phyloP scores from a whole-genome alignment of 768 basidiomycete genomes.

The Suillus hirtellus region DNA sequence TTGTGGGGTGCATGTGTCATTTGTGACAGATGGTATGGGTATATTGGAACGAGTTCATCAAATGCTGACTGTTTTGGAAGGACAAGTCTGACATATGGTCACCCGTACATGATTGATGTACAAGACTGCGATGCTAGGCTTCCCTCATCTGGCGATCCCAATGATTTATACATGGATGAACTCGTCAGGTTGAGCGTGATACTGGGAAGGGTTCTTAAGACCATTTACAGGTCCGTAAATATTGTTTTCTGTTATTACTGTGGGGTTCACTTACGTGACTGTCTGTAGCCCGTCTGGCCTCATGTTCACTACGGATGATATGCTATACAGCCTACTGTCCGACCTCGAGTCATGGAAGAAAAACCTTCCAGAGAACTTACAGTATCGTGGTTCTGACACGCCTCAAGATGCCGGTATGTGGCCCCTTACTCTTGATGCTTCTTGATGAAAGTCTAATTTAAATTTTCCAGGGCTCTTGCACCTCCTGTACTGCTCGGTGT shows the following conservation, averaged over 20 bases:
- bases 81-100: constrained; percentile 87
- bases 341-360: constrained; percentile 79
- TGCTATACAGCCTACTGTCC: constrained; percentile 59
- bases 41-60: constrained; percentile 7
- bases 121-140: constrained; percentile 94
- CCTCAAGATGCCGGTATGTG: constrained; percentile 65
- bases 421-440: neutral
- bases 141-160: constrained; percentile 82
- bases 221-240: constrained; percentile 76
- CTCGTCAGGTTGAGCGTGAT: constrained; percentile 90
- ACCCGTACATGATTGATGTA: constrained; percentile 95
- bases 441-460: constrained; percentile 11
- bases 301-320: constrained; percentile 79
- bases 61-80: constrained; percentile 37
- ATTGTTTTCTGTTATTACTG: neutral
- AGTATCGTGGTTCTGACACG: constrained; percentile 72
- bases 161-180: constrained; percentile 84
- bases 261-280: constrained; percentile 13
- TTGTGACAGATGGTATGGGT: constrained; percentile 82
- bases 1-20: constrained; percentile 96
- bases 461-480: constrained; percentile 72
- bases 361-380: constrained; percentile 74
- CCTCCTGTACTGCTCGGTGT: constrained; percentile 83
- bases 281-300: constrained; percentile 78
- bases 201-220: constrained; percentile 88